Percentiles rank a stretch among this genome's conserved stretches.
Conservation (phyloP, 345 rosid genomes). For the Lepidium africanum region DNA sequence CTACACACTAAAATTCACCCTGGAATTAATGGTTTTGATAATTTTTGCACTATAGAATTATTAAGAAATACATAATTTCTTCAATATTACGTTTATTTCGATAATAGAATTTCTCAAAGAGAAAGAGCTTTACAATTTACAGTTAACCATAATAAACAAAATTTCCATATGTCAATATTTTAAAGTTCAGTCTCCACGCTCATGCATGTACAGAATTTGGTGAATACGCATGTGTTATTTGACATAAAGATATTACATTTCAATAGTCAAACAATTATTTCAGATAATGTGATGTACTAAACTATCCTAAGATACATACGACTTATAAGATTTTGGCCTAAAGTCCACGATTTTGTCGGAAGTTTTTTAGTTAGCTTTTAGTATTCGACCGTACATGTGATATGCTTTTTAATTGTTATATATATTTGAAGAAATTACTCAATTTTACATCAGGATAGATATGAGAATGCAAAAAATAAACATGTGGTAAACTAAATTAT, state of each 20-base stretch:
- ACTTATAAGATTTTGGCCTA: neutral
- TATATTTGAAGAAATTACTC: neutral
- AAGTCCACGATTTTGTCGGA: neutral
- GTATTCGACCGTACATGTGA: neutral
- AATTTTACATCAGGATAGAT: neutral
- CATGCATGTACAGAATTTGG: too few relatives aligned
- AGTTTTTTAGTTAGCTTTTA: neutral
- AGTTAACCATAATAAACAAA: neutral
- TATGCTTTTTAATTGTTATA: neutral
- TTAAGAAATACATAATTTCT: too few relatives aligned
- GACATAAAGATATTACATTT: neutral
- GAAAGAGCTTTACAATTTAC: neutral
- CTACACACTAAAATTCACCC: neutral
- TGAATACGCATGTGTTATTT: neutral
- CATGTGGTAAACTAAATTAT: neutral
- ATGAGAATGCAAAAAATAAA: neutral
- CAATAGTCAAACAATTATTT: neutral
- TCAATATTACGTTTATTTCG: neutral
- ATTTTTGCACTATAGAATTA: too few relatives aligned
- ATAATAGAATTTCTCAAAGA: too few relatives aligned
- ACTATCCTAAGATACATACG: neutral
- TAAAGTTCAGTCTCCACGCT: neutral
- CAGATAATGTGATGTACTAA: neutral
- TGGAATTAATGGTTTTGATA: neutral
- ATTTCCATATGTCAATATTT: neutral